These are phyloP conservation scores for Candida albicans DNA, from an alignment of 1,139 yeast genomes.

Conservation along the genomic window DNA sequence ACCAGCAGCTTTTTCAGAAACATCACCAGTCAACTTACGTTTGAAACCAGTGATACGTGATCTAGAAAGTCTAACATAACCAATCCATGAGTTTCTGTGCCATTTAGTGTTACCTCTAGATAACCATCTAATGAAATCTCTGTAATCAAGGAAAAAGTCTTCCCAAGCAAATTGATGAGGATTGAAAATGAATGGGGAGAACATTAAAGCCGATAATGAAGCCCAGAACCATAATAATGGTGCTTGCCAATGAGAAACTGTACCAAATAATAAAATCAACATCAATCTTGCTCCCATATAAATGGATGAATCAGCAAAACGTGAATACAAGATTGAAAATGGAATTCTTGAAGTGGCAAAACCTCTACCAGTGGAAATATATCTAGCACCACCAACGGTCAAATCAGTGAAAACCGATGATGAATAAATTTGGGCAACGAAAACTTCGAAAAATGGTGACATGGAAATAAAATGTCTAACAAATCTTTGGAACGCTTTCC, in stretches of 20 bases:
- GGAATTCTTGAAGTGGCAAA: slow-evolving; percentile 97
- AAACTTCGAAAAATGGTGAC: slow-evolving; percentile 97
- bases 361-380: slow-evolving; percentile 57
- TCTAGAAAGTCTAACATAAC: slow-evolving; percentile 92
- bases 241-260: slow-evolving; percentile 95
- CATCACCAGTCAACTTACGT: slow-evolving; percentile 84
- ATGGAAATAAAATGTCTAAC: slow-evolving; percentile 83
- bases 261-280: slow-evolving; percentile 86
- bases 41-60: slow-evolving; percentile 98
- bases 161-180: slow-evolving; percentile 99
- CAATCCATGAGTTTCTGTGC: slow-evolving; percentile 99
- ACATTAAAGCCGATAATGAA: slow-evolving; percentile 82
- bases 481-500: slow-evolving; percentile 93
- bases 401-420: slow-evolving; percentile 87
- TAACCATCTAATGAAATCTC: slow-evolving; percentile 97
- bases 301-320: slow-evolving; percentile 96
- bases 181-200: slow-evolving; percentile 93
- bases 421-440: slow-evolving; percentile 96
- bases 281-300: slow-evolving; percentile 93
- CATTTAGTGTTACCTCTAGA: slow-evolving; percentile 98
- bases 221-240: slow-evolving; percentile 99
- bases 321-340: slow-evolving; percentile 89
- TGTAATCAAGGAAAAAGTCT: slow-evolving; percentile 97
- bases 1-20: slow-evolving; percentile 91
- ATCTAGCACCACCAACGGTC: slow-evolving; percentile 92